Evolutionary conservation across 441 rosid genomes (phyloP).

Genomic region (Pelargonium cotyledonis): DNA sequence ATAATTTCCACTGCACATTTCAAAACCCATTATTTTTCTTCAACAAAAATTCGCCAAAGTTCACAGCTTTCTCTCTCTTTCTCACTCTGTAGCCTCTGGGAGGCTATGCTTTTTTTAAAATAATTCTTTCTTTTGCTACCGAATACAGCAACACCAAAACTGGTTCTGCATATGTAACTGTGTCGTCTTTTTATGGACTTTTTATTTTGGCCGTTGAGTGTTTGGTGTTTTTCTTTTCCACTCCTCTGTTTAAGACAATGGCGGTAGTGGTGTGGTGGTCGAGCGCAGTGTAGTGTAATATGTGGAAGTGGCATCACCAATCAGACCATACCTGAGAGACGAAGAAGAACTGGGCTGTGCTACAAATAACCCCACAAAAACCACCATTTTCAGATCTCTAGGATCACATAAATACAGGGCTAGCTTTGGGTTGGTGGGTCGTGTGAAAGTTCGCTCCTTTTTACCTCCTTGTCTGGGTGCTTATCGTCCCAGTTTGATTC

Average conservation of each 20-base stretch:
- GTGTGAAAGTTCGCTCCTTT: neutral
- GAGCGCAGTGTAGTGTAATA: neutral
- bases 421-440: neutral
- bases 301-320: neutral
- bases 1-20: neutral
- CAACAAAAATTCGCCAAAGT: neutral
- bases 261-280: neutral
- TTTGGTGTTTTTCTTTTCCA: neutral
- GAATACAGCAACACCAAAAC: neutral
- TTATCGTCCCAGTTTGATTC: too few relatives aligned
- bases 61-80: neutral
- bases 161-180: neutral
- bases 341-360: neutral
- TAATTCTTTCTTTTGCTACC: neutral
- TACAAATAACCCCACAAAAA: neutral
- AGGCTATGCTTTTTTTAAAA: neutral
- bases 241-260: neutral
- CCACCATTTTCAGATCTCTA: slow-evolving; percentile 1
- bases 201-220: neutral
- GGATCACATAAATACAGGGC: neutral
- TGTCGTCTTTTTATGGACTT: neutral
- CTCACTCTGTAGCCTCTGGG: neutral
- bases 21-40: neutral
- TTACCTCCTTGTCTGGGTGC: too few relatives aligned
- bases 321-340: neutral